Base-by-base conservation (phyloP, 2,329 filamentous ascomycete genomes). In the Hypoxylon sp. region DNA sequence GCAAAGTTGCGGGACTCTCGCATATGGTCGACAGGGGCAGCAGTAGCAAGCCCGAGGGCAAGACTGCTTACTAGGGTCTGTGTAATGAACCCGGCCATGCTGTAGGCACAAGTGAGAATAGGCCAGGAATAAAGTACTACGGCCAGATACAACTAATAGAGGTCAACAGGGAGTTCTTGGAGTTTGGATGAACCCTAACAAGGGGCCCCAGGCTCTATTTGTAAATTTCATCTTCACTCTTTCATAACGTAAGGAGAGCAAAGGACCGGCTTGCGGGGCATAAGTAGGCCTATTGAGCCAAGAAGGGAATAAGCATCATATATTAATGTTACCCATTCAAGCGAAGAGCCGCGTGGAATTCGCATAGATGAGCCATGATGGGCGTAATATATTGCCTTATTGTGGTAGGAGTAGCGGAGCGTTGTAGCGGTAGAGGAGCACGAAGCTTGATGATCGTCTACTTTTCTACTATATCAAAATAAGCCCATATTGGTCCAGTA, bases 21-120 rank as follows among this genome's bases (percentile, higher is more conserved):
- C 13, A 60, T 50, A 29, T 68, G 60, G 15, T 69, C 59, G 11
- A 71, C 52, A 8, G 70, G 71, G 15, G 56, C 52, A 51, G 71
- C 63, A 6, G 42, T 35, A 15, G 50, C 64, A 1, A 68, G 60
- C 19, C 39, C 53, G 44, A 72, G 47, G 15, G 56, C 19, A 15
- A 71, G 42, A 24, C 42, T 51, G 52, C 70, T 21, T 27, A 69
- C 37, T 2, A 72, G 63, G 46, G 50, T 53, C 62, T 56, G 68
- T 32, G 62, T 51, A 2, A 50, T 19, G 19, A 68, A 47, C n/a
- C 50, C 35, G 24, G 66, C 29, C 69, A 72, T 66, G 32, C 6
- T 54, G 32, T 6, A 42, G 13, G 24, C 2, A n/a, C 8, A 51
- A 27, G 19, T 17, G 44, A 46, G 27, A 21, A 48, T 42, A 1